phyloP scores from a whole-genome alignment of 2,329 filamentous ascomycete species.

The Botrytis paeoniae region DNA sequence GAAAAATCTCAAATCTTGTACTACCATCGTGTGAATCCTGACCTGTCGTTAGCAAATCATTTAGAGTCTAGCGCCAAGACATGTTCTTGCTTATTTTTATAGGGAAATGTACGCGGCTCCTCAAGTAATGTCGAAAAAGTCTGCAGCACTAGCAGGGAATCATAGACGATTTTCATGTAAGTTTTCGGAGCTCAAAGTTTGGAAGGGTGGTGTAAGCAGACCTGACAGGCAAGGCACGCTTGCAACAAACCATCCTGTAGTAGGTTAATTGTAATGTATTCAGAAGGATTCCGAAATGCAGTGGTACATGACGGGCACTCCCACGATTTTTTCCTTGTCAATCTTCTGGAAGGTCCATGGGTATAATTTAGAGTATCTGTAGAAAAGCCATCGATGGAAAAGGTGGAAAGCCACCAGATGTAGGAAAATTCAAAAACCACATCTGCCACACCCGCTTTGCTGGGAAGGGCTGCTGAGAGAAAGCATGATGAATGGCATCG shows the following conservation, averaged over 20 bases:
- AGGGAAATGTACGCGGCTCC: constrained; percentile 8
- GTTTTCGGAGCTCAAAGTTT: constrained; percentile 12
- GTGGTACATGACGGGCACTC: not conserved
- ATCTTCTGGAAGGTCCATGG: constrained; percentile 5
- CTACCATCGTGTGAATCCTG: not conserved
- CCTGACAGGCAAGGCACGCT: not conserved
- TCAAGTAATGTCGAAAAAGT: not conserved
- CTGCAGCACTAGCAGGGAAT: constrained; percentile 3
- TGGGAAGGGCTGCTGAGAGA: not conserved
- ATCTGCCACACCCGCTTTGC: constrained; percentile 14
- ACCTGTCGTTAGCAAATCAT: not conserved
- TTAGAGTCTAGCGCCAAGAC: not conserved
- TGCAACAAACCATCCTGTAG: not conserved
- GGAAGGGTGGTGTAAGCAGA: constrained; percentile 2
- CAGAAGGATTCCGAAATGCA: not conserved
- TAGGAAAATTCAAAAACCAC: not conserved
- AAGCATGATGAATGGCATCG: not conserved
- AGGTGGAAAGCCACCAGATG: not conserved
- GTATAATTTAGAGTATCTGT: not conserved
- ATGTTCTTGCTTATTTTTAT: not conserved
- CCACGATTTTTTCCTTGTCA: not conserved
- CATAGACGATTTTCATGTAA: not conserved
- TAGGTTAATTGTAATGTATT: not conserved
- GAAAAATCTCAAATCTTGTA: not conserved
- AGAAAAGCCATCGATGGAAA: not conserved